Evolutionary conservation across 768 basidiomycete genomes (phyloP), one percentile per base, ranked within the genome.

Genomic region (Pulveroboletus frians): DNA sequence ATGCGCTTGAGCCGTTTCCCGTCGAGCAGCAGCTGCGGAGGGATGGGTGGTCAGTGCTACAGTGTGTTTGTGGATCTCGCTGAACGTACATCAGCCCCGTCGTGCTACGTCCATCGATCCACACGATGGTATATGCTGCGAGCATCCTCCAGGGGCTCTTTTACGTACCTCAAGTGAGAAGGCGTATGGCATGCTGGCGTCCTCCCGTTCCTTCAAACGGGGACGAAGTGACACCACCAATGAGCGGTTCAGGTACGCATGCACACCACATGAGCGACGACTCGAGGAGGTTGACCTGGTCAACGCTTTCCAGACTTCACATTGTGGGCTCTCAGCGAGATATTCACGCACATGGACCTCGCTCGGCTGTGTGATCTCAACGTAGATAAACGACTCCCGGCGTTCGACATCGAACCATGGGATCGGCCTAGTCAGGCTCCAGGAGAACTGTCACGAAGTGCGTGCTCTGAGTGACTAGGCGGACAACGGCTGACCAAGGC

Each of bases 311-410:
- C 53, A 83, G 83, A 73, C 9, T 66, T 69, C 29, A 66, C 74
- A 5, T 64, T 85, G 45, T 81, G 77, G 75, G 72, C 74, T 23
- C 64, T 87, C 37, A 70, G 84, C 39, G 85, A 87, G 61, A 72
- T 84, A 38, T 86, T 83, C 60, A 76, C 79, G 3, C 78, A 85
- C 55, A 76, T 89, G 72, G 86, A 89, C 54, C 69, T 85, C 10
- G 84, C 80, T 5, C 71, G 76, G 13, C 59, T 87, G 10, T 73
- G 76, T 30, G 75, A 79, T 32, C 73, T 88, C 18, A 72, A 77
- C 29, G 77, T 80, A 35, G 76, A 76, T 29, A 71, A 75, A 10
- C 67, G 75, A 5, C 63, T 85, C 21, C 66, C 72, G 3, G 74
- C 74, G 0, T 72, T 84, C 46, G 61, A 70, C 3, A 71, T 77